Conservation (phyloP, 75 land plant species). For the Selaginella moellendorffii region DNA sequence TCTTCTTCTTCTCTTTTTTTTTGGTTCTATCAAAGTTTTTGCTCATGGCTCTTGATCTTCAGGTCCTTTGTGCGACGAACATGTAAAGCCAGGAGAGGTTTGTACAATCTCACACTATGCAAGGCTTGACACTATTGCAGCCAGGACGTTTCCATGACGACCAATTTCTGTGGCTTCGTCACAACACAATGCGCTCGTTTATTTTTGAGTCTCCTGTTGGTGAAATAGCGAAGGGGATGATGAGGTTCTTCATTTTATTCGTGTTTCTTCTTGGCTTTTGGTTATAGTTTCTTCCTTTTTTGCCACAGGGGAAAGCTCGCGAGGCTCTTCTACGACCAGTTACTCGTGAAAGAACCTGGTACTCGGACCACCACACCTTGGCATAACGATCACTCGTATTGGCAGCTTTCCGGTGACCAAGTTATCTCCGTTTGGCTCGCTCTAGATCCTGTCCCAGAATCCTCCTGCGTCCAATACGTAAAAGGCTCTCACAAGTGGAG, state of each 20-base stretch:
- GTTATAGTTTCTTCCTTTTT: too few relatives aligned
- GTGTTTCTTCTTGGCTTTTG: too few relatives aligned
- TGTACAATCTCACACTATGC: background rate
- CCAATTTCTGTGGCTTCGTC: constrained; percentile 25
- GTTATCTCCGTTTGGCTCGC: constrained; percentile 26
- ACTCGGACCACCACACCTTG: constrained; percentile 22
- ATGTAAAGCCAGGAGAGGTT: constrained; percentile 25
- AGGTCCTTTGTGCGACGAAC: constrained; percentile 27
- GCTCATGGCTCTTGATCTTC: too few relatives aligned
- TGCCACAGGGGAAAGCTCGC: background rate
- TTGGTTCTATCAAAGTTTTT: too few relatives aligned
- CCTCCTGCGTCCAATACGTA: constrained; percentile 24
- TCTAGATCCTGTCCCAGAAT: constrained; percentile 18
- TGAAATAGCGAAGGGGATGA: constrained; percentile 19
- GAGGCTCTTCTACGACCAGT: constrained; percentile 20
- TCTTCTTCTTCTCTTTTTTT: too few relatives aligned
- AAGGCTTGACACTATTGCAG: constrained; percentile 6
- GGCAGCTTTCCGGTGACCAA: constrained; percentile 19
- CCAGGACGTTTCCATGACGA: constrained; percentile 31
- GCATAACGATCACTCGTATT: constrained; percentile 27
- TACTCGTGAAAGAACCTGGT: constrained; percentile 26
- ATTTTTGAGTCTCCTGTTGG: constrained; percentile 25
- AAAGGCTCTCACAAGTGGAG: constrained; percentile 29
- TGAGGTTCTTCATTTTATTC: constrained; percentile 16
- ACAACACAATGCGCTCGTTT: constrained; percentile 20